Conservation (phyloP, 352 stramenopile genomes). For the Phytophthora tubulina region DNA sequence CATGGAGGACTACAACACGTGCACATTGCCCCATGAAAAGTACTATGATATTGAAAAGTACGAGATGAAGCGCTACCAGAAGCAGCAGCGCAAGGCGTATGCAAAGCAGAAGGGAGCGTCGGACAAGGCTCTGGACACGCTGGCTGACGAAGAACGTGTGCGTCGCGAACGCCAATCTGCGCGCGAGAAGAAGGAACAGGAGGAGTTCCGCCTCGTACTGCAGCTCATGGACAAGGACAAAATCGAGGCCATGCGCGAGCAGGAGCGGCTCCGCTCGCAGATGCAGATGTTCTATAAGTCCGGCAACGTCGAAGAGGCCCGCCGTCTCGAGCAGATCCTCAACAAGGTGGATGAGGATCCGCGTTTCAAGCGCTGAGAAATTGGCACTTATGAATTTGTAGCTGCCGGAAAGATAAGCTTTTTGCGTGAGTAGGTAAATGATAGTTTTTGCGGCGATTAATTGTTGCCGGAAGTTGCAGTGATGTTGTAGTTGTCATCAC, state of each 20-base stretch:
- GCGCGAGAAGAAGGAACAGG: constrained; percentile 68
- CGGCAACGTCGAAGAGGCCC: constrained; percentile 86
- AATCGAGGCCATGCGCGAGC: constrained; percentile 88
- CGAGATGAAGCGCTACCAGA: constrained; percentile 95
- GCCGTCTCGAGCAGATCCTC: constrained; percentile 84
- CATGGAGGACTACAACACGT: constrained; percentile 99
- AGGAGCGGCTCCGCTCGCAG: constrained; percentile 84
- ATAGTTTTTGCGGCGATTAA: background rate
- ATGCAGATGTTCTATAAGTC: constrained; percentile 94
- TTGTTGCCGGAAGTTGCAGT: background rate
- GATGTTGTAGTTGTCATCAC: background rate
- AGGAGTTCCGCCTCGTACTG: constrained; percentile 81
- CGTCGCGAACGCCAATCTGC: constrained; percentile 64
- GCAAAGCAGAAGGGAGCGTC: constrained; percentile 40
- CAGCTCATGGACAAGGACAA: constrained; percentile 89
- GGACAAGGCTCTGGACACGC: constrained; percentile 28
- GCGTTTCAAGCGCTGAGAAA: constrained; percentile 37
- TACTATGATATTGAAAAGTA: constrained; percentile 99
- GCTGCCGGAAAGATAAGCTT: constrained; percentile 4
- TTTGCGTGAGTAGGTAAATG: background rate
- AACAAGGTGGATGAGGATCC: constrained; percentile 70
- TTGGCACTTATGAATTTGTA: constrained; percentile 7
- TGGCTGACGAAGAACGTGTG: constrained; percentile 73
- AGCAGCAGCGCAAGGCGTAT: constrained; percentile 68
- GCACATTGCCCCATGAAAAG: constrained; percentile 96